Conservation (phyloP, 192 early-diverging fungal species). For the Backusella psychrophila region DNA sequence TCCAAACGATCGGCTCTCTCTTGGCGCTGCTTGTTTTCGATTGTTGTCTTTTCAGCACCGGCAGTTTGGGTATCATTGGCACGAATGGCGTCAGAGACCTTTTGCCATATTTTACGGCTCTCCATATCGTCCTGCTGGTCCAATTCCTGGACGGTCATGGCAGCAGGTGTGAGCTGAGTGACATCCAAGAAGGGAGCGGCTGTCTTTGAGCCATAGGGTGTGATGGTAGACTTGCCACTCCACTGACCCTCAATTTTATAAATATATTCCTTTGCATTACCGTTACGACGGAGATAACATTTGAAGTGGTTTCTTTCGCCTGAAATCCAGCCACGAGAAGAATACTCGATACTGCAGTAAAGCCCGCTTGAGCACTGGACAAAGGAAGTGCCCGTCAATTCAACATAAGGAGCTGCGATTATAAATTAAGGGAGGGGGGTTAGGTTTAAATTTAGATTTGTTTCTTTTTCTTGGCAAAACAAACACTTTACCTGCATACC, state of each 20-base stretch:
- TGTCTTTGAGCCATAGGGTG: conserved; percentile 49
- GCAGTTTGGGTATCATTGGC: conserved; percentile 63
- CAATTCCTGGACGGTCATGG: conserved; percentile 54
- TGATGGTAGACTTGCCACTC: conserved; percentile 61
- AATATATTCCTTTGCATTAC: conserved; percentile 31
- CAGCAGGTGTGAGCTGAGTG: conserved; percentile 41
- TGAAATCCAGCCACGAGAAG: conserved; percentile 70
- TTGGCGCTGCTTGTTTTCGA: conserved; percentile 63
- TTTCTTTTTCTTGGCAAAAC: not conserved
- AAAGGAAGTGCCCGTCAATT: conserved; percentile 50
- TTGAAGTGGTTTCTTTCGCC: conserved; percentile 78
- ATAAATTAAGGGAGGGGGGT: not conserved
- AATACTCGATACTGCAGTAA: conserved; percentile 58
- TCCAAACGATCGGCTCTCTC: conserved; percentile 56
- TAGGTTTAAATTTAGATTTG: conserved; percentile 2
- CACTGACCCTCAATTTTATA: conserved; percentile 57
- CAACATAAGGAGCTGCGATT: conserved; percentile 30
- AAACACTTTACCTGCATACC: conserved; percentile 33
- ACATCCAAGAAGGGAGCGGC: conserved; percentile 61
- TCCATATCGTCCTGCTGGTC: conserved; percentile 60
- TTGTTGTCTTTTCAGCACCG: conserved; percentile 59
- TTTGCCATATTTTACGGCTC: conserved; percentile 66
- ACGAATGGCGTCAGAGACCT: conserved; percentile 63
- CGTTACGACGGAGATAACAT: conserved; percentile 41
- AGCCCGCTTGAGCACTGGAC: conserved; percentile 59